Evolutionary conservation across 78 protist species (phyloP).

Genomic region (Carpediemonas membranifera): DNA sequence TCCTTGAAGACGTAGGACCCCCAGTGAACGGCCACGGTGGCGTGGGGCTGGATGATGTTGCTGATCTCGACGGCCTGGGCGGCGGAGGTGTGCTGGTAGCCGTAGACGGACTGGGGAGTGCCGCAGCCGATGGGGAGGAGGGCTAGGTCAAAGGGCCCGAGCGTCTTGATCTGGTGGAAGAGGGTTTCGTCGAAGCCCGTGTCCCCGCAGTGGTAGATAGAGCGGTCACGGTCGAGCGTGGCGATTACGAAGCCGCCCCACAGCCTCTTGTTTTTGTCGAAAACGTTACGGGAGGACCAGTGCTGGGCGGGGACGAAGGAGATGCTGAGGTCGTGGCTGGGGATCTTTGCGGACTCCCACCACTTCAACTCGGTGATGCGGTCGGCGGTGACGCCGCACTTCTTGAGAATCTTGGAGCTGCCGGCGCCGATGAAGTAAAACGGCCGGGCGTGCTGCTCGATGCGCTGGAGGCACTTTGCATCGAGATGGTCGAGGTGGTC

Average conservation of each 20-base stretch:
- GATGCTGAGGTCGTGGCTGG: no score
- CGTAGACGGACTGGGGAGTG: conserved; percentile 15
- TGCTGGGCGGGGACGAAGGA: conserved; percentile 21
- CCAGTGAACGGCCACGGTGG: conserved; percentile 33
- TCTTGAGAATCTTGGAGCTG: no score
- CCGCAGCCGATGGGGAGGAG: conserved; percentile 30
- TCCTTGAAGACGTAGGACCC: conserved; percentile 29
- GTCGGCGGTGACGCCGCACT: no score
- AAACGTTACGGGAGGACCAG: conserved; percentile 3
- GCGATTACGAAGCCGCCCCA: conserved; percentile 15
- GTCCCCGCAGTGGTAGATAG: conserved; percentile 12
- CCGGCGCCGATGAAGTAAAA: no score
- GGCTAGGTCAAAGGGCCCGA: conserved; percentile 11
- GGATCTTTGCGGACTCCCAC: not conserved
- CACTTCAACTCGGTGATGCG: conserved; percentile 13
- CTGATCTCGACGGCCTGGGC: conserved; percentile 21
- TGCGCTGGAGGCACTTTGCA: not conserved
- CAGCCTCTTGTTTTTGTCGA: conserved; percentile 6
- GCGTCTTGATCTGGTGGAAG: not conserved
- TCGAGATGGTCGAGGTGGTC: conserved; percentile 40
- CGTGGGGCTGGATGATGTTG: not conserved
- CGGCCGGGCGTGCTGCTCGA: no score
- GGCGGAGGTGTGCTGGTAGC: conserved; percentile 24
- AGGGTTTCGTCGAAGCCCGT: conserved; percentile 19
- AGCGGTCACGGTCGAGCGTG: not conserved